phyloP scores from a whole-genome alignment of 139 green algal species.

The Haematococcus lacustris region DNA sequence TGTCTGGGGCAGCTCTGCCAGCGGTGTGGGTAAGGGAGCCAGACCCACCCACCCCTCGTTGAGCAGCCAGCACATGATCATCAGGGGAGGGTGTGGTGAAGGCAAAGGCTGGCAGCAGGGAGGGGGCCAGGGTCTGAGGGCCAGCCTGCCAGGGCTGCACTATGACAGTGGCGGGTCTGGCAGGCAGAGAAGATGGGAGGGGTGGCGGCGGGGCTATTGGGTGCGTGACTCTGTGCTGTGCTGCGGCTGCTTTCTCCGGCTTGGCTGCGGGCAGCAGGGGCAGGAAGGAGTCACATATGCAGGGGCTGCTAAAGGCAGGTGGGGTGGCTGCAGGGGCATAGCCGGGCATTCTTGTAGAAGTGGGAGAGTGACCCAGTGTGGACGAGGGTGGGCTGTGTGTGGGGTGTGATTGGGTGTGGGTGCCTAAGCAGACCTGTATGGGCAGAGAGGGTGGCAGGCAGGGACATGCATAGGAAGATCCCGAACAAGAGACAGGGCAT shows the following conservation, averaged over 20 bases:
- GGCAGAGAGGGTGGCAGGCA: too few species aligned
- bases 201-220: constrained; percentile 12
- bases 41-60: constrained; percentile 8
- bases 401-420: neutral
- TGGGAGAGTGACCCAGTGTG: too few species aligned
- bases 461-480: too few species aligned
- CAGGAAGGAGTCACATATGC: neutral
- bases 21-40: neutral
- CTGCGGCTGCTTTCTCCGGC: constrained; percentile 14
- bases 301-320: neutral
- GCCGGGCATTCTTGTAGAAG: neutral
- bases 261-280: constrained; percentile 9
- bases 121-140: neutral
- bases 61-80: constrained; percentile 42
- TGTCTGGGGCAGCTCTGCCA: neutral
- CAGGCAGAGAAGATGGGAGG: neutral
- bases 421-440: too few species aligned
- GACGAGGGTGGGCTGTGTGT: neutral
- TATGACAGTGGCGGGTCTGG: neutral
- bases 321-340: neutral
- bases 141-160: neutral
- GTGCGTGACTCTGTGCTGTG: constrained; percentile 15
- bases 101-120: constrained; percentile 22
- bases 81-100: constrained; percentile 68
- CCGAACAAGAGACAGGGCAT: too few species aligned